These are phyloP conservation scores for Colletotrichum agaves DNA, from an alignment of 2,329 filamentous ascomycete genomes.

Conservation along the genomic window DNA sequence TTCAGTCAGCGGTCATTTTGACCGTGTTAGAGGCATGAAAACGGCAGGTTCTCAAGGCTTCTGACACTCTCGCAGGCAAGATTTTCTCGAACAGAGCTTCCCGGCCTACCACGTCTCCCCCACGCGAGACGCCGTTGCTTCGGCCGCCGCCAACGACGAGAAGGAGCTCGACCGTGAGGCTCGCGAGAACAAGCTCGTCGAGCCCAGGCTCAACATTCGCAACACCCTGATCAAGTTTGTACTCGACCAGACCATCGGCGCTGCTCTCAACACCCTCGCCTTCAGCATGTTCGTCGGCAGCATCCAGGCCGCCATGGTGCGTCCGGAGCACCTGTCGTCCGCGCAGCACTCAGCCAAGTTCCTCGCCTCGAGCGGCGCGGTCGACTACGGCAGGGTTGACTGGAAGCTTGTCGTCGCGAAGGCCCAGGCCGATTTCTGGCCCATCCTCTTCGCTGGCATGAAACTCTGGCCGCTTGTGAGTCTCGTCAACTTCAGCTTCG, in stretches of 20 bases:
- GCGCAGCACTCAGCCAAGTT: conserved; percentile 46
- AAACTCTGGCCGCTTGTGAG: conserved; percentile 77
- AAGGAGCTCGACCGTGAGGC: conserved; percentile 52
- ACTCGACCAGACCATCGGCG: conserved; percentile 76
- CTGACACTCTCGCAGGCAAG: conserved; percentile 65
- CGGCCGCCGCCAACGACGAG: conserved; percentile 53
- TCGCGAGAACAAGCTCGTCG: conserved; percentile 51
- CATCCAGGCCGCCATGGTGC: conserved; percentile 61
- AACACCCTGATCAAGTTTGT: conserved; percentile 76
- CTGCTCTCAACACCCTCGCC: conserved; percentile 71
- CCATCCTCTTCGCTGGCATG: conserved; percentile 75
- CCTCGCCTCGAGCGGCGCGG: conserved; percentile 47
- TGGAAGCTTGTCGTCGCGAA: conserved; percentile 56
- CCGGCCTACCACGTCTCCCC: conserved; percentile 70
- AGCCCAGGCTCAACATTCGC: conserved; percentile 65
- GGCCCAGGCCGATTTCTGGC: conserved; percentile 67
- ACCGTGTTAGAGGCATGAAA: too few species aligned
- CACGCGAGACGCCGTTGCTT: conserved; percentile 50
- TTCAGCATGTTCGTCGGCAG: conserved; percentile 71
- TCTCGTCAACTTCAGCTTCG: conserved; percentile 73
- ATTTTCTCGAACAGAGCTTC: conserved; percentile 78
- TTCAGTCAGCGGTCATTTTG: too few species aligned
- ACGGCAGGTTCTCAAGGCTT: neutral
- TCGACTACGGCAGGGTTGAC: conserved; percentile 59
- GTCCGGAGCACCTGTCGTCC: conserved; percentile 47